A percentile compares a stretch with the other conserved stretches of the same genome.
Evolutionary conservation across 2,329 filamentous ascomycete species (phyloP).

Genomic region (Phoma sp.): DNA sequence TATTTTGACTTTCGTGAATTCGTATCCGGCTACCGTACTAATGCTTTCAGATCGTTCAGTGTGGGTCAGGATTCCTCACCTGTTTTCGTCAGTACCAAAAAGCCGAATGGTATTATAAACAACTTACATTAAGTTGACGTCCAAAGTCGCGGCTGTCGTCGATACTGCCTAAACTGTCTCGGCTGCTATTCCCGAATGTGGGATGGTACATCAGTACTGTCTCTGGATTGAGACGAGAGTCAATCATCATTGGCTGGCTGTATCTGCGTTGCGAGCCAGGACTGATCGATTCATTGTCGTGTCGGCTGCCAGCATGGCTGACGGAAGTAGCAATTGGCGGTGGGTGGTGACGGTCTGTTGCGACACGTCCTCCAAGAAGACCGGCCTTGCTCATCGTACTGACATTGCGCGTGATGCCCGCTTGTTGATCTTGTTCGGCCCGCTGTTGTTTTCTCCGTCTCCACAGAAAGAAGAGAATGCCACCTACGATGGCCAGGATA

Average conservation of each 20-base stretch:
- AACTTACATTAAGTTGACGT: slow-evolving; percentile 53
- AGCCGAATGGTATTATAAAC: neutral
- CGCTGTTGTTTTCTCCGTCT: slow-evolving; percentile 37
- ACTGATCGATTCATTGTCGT: slow-evolving; percentile 43
- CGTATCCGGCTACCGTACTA: slow-evolving; percentile 4
- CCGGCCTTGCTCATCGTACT: slow-evolving; percentile 58
- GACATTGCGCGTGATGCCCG: slow-evolving; percentile 49
- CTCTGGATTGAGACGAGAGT: slow-evolving; percentile 57
- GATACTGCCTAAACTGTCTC: slow-evolving; percentile 54
- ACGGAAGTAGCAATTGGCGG: slow-evolving; percentile 36
- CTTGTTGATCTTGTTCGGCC: slow-evolving; percentile 25
- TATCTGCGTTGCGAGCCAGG: slow-evolving; percentile 46
- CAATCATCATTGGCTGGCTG: slow-evolving; percentile 54
- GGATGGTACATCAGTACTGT: slow-evolving; percentile 53
- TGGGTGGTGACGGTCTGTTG: slow-evolving; percentile 29
- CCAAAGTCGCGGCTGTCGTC: slow-evolving; percentile 57
- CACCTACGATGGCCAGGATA: slow-evolving; percentile 37
- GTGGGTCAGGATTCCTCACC: slow-evolving; percentile 44
- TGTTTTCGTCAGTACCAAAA: slow-evolving; percentile 20
- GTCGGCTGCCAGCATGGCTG: slow-evolving; percentile 35
- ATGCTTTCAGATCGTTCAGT: slow-evolving; percentile 9
- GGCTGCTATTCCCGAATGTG: slow-evolving; percentile 48
- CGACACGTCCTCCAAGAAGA: slow-evolving; percentile 41
- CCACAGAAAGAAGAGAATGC: slow-evolving; percentile 49
- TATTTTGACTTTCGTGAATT: slow-evolving; percentile 3